A percentile compares a stretch with the other conserved stretches of the same genome.
Evolutionary conservation across 2,329 filamentous ascomycete genomes (phyloP).

Genomic region (Macrophomina pseudophaseolina): DNA sequence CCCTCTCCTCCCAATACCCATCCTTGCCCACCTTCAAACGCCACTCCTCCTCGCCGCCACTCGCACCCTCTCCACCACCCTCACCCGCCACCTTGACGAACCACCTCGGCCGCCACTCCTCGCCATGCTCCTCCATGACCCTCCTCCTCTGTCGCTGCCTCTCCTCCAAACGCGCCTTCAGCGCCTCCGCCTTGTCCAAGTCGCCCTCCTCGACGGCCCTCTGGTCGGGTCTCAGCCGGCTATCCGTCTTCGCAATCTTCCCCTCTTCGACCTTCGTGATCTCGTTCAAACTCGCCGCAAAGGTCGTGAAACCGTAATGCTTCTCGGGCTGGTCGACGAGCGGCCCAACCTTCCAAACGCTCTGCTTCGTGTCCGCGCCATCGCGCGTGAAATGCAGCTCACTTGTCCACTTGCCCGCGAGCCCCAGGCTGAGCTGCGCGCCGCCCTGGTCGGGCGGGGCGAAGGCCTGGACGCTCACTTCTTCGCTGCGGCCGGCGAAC

Average conservation of each 20-base stretch:
- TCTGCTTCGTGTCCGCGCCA: slow-evolving; percentile 63
- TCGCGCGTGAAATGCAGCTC: slow-evolving; percentile 70
- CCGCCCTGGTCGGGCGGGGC: slow-evolving; percentile 63
- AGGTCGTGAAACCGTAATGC: slow-evolving; percentile 86
- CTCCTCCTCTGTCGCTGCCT: slow-evolving; percentile 76
- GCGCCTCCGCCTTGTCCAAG: slow-evolving; percentile 79
- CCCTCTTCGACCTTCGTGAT: slow-evolving; percentile 78
- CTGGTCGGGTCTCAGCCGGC: slow-evolving; percentile 84
- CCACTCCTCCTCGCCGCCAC: slow-evolving; percentile 55
- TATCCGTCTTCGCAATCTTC: slow-evolving; percentile 80
- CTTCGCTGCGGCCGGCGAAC: slow-evolving; percentile 94
- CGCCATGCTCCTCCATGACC: slow-evolving; percentile 75
- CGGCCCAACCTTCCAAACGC: slow-evolving; percentile 78
- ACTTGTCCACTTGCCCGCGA: slow-evolving; percentile 85
- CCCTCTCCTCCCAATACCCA: slow-evolving; percentile 90
- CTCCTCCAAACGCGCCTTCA: slow-evolving; percentile 86
- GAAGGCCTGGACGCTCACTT: slow-evolving; percentile 78
- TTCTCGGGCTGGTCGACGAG: slow-evolving; percentile 79
- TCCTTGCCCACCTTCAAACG: slow-evolving; percentile 78
- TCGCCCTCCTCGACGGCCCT: slow-evolving; percentile 80
- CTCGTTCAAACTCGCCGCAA: slow-evolving; percentile 87
- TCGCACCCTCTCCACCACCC: slow-evolving; percentile 37
- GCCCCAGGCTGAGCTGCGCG: slow-evolving; percentile 66
- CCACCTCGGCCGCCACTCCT: slow-evolving; percentile 78
- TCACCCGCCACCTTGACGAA: slow-evolving; percentile 69